Conservation (phyloP, 352 stramenopile species). For the Phytopythium ostracodes region DNA sequence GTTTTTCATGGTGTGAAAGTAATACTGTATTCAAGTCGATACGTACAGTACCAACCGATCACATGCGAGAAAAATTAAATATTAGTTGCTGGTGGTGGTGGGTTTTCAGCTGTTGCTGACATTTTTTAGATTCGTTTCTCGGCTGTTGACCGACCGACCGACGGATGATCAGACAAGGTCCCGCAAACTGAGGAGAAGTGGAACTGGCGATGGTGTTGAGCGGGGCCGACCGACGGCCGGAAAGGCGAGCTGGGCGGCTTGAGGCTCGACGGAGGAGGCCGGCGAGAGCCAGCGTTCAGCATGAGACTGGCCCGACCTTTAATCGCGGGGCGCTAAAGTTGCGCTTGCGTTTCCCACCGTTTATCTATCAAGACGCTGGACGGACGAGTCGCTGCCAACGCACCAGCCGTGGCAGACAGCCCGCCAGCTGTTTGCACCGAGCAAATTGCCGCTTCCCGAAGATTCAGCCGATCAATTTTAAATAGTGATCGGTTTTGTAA, state of each 20-base stretch:
- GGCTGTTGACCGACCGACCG: not conserved
- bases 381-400: not conserved
- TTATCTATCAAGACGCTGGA: too few species aligned
- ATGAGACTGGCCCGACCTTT: not conserved
- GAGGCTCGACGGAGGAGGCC: not conserved
- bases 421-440: not conserved
- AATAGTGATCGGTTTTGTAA: not conserved
- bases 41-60: too few species aligned
- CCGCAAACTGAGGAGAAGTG: not conserved
- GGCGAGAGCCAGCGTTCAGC: not conserved
- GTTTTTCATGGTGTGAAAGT: too few species aligned
- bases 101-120: not conserved
- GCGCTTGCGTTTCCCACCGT: not conserved
- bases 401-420: not conserved
- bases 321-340: not conserved
- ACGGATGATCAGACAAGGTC: not conserved
- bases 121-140: not conserved
- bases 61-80: not conserved
- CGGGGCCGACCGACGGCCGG: not conserved
- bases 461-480: not conserved
- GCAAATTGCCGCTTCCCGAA: not conserved
- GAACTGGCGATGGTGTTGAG: constrained; percentile 1
- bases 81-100: not conserved
- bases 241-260: not conserved
- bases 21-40: too few species aligned